phyloP scores from a whole-genome alignment of 257 asterid genomes.

The Nicotiana tomentosiformis region DNA sequence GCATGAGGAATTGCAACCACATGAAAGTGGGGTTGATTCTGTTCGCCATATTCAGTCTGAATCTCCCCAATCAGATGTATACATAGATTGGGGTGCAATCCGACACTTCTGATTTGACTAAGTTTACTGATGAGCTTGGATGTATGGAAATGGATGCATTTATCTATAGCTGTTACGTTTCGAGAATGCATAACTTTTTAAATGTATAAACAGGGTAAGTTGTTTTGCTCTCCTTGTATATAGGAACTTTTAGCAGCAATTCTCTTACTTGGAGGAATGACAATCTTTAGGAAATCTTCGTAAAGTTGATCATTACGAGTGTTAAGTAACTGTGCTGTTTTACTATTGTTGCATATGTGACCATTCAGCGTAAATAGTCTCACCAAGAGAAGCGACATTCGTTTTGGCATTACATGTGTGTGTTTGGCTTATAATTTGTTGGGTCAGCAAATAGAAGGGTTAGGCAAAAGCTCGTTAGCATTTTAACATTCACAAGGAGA shows the following conservation, averaged over 20 bases:
- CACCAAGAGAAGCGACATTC: neutral
- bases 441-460: no score
- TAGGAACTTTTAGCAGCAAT: neutral
- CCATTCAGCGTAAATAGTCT: neutral
- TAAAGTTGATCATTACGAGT: neutral
- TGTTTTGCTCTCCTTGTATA: neutral
- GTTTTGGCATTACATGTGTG: neutral
- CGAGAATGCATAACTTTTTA: neutral
- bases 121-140: neutral
- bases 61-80: neutral
- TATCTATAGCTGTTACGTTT: neutral
- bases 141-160: neutral
- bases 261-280: neutral
- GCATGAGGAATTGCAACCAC: neutral
- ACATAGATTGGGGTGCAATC: conserved; percentile 43
- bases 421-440: neutral
- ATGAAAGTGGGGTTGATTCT: neutral
- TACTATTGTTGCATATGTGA: neutral
- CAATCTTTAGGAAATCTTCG: neutral
- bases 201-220: neutral
- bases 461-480: no score
- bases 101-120: conserved; percentile 46
- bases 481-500: no score
- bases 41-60: neutral
- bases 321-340: neutral